Percentiles rank a stretch among this genome's conserved stretches.
These are phyloP conservation scores for Russula sp. DNA, from an alignment of 768 basidiomycete species.

Conservation along the genomic window DNA sequence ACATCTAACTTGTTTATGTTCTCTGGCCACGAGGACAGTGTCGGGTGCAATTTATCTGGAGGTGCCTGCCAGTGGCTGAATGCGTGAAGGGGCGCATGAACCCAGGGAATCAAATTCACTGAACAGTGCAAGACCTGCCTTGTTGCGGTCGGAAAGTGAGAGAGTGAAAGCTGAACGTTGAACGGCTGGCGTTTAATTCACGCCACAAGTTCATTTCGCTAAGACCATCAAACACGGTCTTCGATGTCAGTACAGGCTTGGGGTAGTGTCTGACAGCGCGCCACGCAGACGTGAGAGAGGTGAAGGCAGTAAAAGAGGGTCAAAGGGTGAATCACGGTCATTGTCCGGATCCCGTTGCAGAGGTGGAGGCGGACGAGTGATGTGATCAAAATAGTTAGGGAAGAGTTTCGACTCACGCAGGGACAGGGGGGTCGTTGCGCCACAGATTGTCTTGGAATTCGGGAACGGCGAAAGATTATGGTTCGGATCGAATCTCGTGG, in stretches of 20 bases:
- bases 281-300: constrained; percentile 7
- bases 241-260: constrained; percentile 37
- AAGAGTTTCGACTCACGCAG: constrained; percentile 30
- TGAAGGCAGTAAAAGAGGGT: constrained; percentile 39
- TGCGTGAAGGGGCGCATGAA: constrained; percentile 11
- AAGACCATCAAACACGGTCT: constrained; percentile 39
- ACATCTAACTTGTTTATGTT: neutral
- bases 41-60: neutral
- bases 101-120: neutral
- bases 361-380: constrained; percentile 5
- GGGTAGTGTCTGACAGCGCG: constrained; percentile 12
- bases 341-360: constrained; percentile 3
- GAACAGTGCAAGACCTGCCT: constrained; percentile 19
- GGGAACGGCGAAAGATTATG: constrained; percentile 29
- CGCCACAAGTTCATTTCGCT: constrained; percentile 37
- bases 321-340: constrained; percentile 29
- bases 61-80: too few species aligned
- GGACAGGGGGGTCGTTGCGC: constrained; percentile 25
- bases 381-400: constrained; percentile 24
- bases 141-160: constrained; percentile 26
- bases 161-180: constrained; percentile 7
- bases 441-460: constrained; percentile 21
- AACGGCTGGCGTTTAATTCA: constrained; percentile 1
- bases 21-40: neutral
- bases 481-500: constrained; percentile 29